Conservation (phyloP, 2,329 filamentous ascomycete species). For the Zymoseptoria tritici region DNA sequence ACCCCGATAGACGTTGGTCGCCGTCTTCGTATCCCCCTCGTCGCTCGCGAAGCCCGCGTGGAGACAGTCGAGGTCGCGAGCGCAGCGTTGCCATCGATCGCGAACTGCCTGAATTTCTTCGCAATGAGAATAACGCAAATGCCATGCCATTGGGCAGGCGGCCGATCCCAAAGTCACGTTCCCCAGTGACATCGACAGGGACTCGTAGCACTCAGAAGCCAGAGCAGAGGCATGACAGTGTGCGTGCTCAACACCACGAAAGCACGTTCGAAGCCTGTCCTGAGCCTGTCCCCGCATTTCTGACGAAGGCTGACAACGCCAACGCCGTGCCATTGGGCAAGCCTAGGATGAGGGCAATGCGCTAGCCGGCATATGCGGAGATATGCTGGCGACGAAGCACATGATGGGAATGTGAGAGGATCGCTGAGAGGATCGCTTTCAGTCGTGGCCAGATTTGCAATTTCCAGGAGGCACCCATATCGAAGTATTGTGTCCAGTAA, state of each 20-base stretch:
- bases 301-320: background rate
- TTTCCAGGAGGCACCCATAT: background rate
- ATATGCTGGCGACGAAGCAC: background rate
- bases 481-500: background rate
- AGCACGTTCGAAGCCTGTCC: background rate
- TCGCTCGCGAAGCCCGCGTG: background rate
- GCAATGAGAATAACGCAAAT: background rate
- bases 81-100: background rate
- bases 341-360: background rate
- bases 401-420: background rate
- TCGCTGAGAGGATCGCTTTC: no score
- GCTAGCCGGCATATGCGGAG: background rate
- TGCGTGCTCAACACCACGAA: background rate
- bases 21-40: background rate
- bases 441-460: background rate
- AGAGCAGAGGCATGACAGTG: background rate
- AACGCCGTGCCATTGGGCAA: background rate
- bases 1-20: background rate
- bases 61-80: background rate
- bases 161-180: background rate
- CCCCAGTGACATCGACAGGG: background rate
- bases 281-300: background rate
- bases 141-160: background rate
- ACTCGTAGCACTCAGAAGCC: background rate
- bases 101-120: background rate